These are phyloP conservation scores for Wickerhamiella lipophila DNA, from an alignment of 805 yeast species.

Conservation along the genomic window DNA sequence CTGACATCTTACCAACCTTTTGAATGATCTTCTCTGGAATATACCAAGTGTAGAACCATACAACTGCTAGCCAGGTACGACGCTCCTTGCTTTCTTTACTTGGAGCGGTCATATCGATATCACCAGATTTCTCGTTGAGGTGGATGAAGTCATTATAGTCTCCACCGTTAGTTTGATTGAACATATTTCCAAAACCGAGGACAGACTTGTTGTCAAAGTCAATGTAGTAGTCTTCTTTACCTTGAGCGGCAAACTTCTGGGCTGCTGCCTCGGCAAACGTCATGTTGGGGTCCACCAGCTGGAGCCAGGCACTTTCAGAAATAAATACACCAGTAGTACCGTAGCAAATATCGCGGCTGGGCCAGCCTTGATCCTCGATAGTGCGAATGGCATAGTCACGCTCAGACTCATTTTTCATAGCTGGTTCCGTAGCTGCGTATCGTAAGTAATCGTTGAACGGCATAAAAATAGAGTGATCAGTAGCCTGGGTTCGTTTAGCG, in stretches of 20 bases:
- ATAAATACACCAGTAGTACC: slow-evolving; percentile 33
- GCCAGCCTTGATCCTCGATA: slow-evolving; percentile 26
- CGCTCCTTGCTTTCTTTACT: slow-evolving; percentile 24
- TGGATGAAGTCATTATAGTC: slow-evolving; percentile 23
- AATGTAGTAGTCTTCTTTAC: slow-evolving; percentile 23
- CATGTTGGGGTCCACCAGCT: slow-evolving; percentile 30
- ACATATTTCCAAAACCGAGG: slow-evolving; percentile 30
- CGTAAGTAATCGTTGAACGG: slow-evolving; percentile 30
- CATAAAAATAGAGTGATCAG: slow-evolving; percentile 31
- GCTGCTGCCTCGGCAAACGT: slow-evolving; percentile 27
- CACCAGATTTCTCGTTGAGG: slow-evolving; percentile 26
- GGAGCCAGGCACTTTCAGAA: slow-evolving; percentile 32
- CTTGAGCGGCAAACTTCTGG: slow-evolving; percentile 21
- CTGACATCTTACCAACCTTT: slow-evolving; percentile 25
- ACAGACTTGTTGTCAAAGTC: slow-evolving; percentile 28
- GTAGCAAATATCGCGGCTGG: slow-evolving; percentile 28
- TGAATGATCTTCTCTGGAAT: slow-evolving; percentile 29
- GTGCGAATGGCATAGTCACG: slow-evolving; percentile 26
- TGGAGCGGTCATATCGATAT: slow-evolving; percentile 24
- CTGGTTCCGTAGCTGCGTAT: slow-evolving; percentile 18
- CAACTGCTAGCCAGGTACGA: slow-evolving; percentile 30
- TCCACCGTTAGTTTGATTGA: slow-evolving; percentile 20
- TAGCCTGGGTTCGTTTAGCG: slow-evolving; percentile 29
- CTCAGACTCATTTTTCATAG: slow-evolving; percentile 19
- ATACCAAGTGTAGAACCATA: slow-evolving; percentile 31